These are phyloP conservation scores for Agrocybe praecox DNA, from an alignment of 768 basidiomycete genomes.

Conservation along the genomic window DNA sequence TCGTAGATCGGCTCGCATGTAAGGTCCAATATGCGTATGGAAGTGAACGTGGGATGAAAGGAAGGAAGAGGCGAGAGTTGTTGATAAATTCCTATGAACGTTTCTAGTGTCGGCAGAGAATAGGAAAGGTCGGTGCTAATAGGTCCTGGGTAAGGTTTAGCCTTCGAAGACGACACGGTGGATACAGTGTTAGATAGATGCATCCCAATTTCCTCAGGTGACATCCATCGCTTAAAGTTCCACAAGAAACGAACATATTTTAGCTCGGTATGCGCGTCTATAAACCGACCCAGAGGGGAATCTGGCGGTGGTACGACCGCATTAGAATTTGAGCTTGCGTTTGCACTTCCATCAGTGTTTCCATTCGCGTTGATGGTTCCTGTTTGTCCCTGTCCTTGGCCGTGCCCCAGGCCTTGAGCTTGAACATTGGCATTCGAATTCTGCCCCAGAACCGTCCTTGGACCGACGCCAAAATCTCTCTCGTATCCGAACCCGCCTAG, in stretches of 20 bases:
- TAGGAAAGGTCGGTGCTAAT: not conserved
- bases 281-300: slow-evolving; percentile 33
- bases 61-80: slow-evolving; percentile 43
- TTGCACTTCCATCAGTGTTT: too few relatives aligned
- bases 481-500: slow-evolving; percentile 55
- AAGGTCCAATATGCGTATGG: slow-evolving; percentile 44
- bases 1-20: slow-evolving; percentile 52
- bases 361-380: not conserved
- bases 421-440: not conserved
- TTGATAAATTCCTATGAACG: slow-evolving; percentile 50
- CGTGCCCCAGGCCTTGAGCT: too few relatives aligned
- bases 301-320: slow-evolving; percentile 12
- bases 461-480: slow-evolving; percentile 42
- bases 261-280: slow-evolving; percentile 38
- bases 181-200: slow-evolving; percentile 21
- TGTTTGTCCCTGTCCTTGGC: slow-evolving; percentile 10
- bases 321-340: too few relatives aligned
- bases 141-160: not conserved
- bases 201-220: slow-evolving; percentile 39
- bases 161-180: not conserved
- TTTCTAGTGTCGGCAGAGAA: slow-evolving; percentile 35
- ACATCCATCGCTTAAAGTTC: slow-evolving; percentile 55
- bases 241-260: slow-evolving; percentile 48
- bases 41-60: slow-evolving; percentile 34
- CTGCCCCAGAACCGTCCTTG: not conserved